A percentile compares a stretch with the other conserved stretches of the same genome.
Evolutionary conservation across 2,329 filamentous ascomycete species (phyloP).

Genomic region (Calonectria pauciramosa): DNA sequence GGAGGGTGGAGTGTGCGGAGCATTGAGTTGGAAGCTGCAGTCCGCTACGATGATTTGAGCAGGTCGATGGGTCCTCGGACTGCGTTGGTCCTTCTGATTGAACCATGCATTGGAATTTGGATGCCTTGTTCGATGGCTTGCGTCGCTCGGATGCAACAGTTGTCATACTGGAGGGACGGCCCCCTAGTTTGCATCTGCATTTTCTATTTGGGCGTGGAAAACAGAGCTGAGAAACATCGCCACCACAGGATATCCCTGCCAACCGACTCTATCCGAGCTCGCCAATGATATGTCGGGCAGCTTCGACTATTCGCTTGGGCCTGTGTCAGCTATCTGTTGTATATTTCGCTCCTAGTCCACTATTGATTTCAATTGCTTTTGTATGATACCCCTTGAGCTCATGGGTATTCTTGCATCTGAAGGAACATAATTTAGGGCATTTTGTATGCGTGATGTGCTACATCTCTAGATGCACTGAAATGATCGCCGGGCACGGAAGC

Average conservation of each 20-base stretch:
- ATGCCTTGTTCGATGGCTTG: not conserved
- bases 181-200: too few relatives aligned
- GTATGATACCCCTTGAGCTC: not conserved
- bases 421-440: too few relatives aligned
- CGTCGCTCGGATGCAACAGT: not conserved
- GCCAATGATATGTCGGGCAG: not conserved
- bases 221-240: too few relatives aligned
- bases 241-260: not conserved
- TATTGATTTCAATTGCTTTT: not conserved
- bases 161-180: not conserved
- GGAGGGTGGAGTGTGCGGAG: not conserved
- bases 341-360: not conserved
- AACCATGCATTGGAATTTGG: not conserved
- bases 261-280: not conserved
- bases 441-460: not conserved
- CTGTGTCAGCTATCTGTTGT: not conserved
- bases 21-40: not conserved
- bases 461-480: not conserved
- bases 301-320: not conserved
- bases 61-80: not conserved
- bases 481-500: too few relatives aligned
- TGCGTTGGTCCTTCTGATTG: not conserved
- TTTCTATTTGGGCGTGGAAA: not conserved
- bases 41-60: not conserved
- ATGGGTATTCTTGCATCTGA: not conserved